Conservation (phyloP, 768 basidiomycete species). For the Paxillus involutus region DNA sequence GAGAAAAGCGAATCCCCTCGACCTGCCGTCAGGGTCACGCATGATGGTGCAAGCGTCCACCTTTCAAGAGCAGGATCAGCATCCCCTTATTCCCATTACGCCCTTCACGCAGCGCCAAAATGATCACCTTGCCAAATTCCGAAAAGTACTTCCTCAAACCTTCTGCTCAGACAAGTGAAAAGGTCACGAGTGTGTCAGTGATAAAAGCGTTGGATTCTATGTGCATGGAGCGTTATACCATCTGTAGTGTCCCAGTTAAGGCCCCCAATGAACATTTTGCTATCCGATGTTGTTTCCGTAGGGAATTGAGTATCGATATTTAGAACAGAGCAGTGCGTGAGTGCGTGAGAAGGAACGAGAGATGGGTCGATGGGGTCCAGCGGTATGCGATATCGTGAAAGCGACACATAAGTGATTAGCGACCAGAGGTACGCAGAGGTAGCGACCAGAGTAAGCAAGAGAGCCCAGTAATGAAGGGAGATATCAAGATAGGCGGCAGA, state of each 20-base stretch:
- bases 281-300: constrained; percentile 38
- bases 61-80: constrained; percentile 31
- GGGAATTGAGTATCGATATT: constrained; percentile 29
- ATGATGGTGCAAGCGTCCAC: constrained; percentile 85
- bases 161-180: constrained; percentile 41
- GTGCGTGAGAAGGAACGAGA: constrained; percentile 22
- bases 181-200: constrained; percentile 26
- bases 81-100: constrained; percentile 1
- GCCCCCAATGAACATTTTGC: constrained; percentile 91
- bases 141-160: constrained; percentile 70
- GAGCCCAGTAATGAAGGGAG: constrained; percentile 25
- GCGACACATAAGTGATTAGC: constrained; percentile 33
- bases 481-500: constrained; percentile 24
- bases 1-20: constrained; percentile 82
- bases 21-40: constrained; percentile 74
- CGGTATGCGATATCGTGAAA: constrained; percentile 38
- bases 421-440: constrained; percentile 33
- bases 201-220: constrained; percentile 20
- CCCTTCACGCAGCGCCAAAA: constrained; percentile 5
- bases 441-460: constrained; percentile 33
- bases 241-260: constrained; percentile 92
- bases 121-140: constrained; percentile 70
- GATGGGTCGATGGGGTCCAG: constrained; percentile 32
- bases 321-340: constrained; percentile 24
- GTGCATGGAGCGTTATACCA: constrained; percentile 51